Base-by-base conservation (phyloP, 371 early-diverging fungal species). In the Mucor indicus region DNA sequence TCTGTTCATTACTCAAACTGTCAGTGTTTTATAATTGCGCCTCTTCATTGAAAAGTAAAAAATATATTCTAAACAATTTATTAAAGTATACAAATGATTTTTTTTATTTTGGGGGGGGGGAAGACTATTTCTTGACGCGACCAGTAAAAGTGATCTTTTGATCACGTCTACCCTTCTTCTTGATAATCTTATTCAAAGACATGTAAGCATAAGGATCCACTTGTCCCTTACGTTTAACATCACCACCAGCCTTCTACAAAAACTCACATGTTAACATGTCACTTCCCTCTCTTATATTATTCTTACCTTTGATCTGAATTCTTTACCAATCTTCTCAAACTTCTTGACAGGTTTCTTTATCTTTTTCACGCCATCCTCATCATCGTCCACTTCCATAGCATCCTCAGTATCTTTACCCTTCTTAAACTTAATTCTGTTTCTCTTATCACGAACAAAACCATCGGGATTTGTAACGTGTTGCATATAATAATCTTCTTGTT, bases 131-230 rank as follows among this genome's bases (percentile, higher is more conserved):
- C 48, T 62, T 69, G 35, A 70, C 52, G 54, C 63, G 60, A 38
- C 76, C 76, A 19, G 76, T 76, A 30, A 56, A 72, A 35, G 76
- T 72, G 30, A 76, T 41, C 39, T 55, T 65, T 35, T 62, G 52
- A 22, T 69, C 66, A 37, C 57, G 60, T 47, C 62, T 62, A 41
- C 68, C 68, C 62, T 74, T 77, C 58, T 70, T 69, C 59, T 72
- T 80, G 45, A 64, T 70, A 19, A 72, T 69, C 61, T 76, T 76
- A 38, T 67, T 76, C 53, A 98, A 77, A 40, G 98, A 96, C 37
- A 98, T 82, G 69, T 96, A 98, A n/a, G 95, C 93, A 62, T 81
- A 95, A 31, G 98, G 98, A 69, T 97, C 96, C 6, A 91, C 78
- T 57, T 84, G 84, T 27, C 89, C 90, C 56, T 81, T 79, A 53